Evolutionary conservation across 2,329 filamentous ascomycete genomes (phyloP), one percentile per base, ranked within the genome.

Genomic region (Aschersonia sp.): DNA sequence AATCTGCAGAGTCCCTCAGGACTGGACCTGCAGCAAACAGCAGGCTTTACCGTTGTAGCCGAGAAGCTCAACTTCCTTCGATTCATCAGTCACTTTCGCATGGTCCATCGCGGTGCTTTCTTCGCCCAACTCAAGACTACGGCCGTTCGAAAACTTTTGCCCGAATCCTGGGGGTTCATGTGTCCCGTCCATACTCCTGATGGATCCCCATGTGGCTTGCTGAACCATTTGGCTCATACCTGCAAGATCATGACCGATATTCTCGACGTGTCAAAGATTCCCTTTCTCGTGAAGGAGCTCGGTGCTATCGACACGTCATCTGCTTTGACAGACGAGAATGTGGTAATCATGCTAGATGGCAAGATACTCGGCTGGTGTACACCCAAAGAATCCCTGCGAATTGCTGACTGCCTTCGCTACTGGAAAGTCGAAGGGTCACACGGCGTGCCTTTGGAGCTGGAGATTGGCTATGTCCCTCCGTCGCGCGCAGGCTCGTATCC

Each of bases 1-100:
- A 98, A 98, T 59, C 70, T 98, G 43, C 80, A 87, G 59, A 94
- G 87, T 70, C 82, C 87, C 11, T 94, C 87, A 32, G 92, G 92
- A 53, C 74, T 98, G 41, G 92, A 98, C 73, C 66, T 95, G 58
- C 92, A 97, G 61, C 92, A 98, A 65, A 83, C 84, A 0, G 92
- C 90, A 10, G 92, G 92, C 52, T 98, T 94, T 65, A 94, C 87
- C 0, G 88, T 98, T 45, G 89, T 97, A 46, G 92, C 92, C 3
- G 92, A 98, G 63, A 97, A 97, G 74, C 90, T 98, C 62, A 98
- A 98, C 69, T 98, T 97, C 63, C 80, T 94, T 59, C 87, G 92
- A 58, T 98, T 97, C 69, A 94, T 98, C 69, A 92, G 87, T 65
- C 92, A 98, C 66, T 98, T 98, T 76, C 84, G 92, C 55, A 95